Conservation (phyloP, 1,139 yeast species). For the Hyphopichia burtonii region DNA sequence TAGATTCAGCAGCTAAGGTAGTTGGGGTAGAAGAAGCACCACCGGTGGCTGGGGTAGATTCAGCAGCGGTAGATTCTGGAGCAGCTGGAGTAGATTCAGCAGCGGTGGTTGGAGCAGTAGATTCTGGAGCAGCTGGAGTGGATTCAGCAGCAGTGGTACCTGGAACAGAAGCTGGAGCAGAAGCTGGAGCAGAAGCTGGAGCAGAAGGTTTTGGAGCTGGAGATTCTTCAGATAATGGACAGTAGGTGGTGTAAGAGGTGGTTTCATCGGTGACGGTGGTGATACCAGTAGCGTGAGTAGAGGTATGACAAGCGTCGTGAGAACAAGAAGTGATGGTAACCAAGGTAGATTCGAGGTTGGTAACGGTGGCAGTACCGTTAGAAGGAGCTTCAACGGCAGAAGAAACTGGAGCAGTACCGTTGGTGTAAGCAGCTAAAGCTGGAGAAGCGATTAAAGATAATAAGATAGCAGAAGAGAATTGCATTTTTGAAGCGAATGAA, state of each 20-base stretch:
- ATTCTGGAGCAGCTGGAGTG: slow-evolving; percentile 11
- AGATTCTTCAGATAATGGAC: slow-evolving; percentile 15
- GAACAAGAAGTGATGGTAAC: slow-evolving; percentile 36
- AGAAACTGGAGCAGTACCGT: slow-evolving; percentile 18
- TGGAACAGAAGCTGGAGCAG: slow-evolving; percentile 6
- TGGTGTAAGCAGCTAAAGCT: slow-evolving; percentile 21
- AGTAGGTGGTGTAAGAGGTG: slow-evolving; percentile 24
- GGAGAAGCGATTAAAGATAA: slow-evolving; percentile 21
- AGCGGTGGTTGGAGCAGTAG: slow-evolving; percentile 3
- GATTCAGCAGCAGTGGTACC: slow-evolving; percentile 6
- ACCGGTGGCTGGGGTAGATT: slow-evolving; percentile 10
- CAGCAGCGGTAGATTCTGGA: slow-evolving; percentile 13
- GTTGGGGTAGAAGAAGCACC: slow-evolving; percentile 8
- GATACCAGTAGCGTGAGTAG: slow-evolving; percentile 25
- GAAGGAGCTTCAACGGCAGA: slow-evolving; percentile 12
- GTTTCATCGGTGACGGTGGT: slow-evolving; percentile 22
- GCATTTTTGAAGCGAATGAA: slow-evolving; percentile 30
- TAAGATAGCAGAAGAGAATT: slow-evolving; percentile 23
- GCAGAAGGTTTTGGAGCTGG: slow-evolving; percentile 9
- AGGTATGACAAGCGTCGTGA: slow-evolving; percentile 24
- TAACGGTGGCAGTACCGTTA: slow-evolving; percentile 28
- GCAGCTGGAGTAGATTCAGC: slow-evolving; percentile 8
- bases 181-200: slow-evolving; percentile 7
- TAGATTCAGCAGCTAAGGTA: slow-evolving; percentile 10
- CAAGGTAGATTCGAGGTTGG: slow-evolving; percentile 27